Percentiles rank a stretch among this genome's conserved stretches.
Conservation (phyloP, 352 stramenopile genomes). For the Phytophthora colocasiae region DNA sequence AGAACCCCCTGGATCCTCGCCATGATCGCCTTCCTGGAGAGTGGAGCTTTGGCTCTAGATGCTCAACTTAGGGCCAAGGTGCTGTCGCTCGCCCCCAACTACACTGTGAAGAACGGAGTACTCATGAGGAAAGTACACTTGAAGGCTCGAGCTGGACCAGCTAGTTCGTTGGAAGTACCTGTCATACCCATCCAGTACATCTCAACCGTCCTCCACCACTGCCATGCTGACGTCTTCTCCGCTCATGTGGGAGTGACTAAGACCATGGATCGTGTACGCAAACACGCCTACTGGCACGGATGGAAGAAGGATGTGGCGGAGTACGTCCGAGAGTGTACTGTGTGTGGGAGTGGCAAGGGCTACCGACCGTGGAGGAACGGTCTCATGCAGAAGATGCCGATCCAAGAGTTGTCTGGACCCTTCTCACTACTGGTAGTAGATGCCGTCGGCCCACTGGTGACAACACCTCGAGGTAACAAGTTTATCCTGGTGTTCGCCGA, state of each 20-base stretch:
- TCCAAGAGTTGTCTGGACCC: no score
- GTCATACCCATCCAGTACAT: not conserved
- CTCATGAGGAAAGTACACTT: not conserved
- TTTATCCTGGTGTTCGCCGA: no score
- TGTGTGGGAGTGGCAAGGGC: not conserved
- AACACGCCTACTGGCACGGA: no score
- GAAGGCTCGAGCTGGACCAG: not conserved
- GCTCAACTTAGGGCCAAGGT: not conserved
- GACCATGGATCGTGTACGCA: no score
- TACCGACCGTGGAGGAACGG: slow-evolving; percentile 1
- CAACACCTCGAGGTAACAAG: not conserved
- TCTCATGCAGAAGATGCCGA: no score
- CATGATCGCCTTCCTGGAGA: not conserved
- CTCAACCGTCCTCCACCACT: not conserved
- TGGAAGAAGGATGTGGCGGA: not conserved
- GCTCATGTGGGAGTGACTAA: not conserved
- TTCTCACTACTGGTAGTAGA: slow-evolving; percentile 11
- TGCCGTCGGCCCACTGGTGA: not conserved
- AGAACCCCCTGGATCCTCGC: not conserved
- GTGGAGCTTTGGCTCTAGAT: no score
- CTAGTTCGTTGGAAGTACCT: not conserved
- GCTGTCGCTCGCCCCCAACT: not conserved
- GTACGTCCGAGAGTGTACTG: not conserved
- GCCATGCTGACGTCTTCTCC: not conserved
- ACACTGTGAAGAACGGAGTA: not conserved